Base-by-base conservation (phyloP, 306 rosid genomes). In the Gleditsia sinensis region DNA sequence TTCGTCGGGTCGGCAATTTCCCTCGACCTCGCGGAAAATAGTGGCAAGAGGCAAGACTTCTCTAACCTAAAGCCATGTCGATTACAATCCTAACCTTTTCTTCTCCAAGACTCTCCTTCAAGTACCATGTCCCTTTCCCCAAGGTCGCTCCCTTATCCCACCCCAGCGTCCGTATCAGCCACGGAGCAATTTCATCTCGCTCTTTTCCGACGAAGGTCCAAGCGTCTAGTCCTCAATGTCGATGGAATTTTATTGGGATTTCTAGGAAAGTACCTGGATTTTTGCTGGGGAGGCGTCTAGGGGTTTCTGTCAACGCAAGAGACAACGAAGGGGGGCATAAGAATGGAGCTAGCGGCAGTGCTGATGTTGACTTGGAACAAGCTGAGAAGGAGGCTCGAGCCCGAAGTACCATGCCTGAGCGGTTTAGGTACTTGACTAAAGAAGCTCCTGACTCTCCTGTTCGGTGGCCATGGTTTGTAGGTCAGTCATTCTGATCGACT, bases 391-490 rank as follows among this genome's bases (percentile, higher is more conserved):
- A 84, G 71, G 82, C 67, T 56, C 82, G 88, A 45, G 85, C 80
- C 20, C 84, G 58, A 61, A 82, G 96, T 62, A 88, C 97, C 45
- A 83, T 90, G 95, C 97, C 99, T 2, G 89, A 81, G 77, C 82
- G 95, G 83, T 94, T 94, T 83, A 78, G 90, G 65, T 81, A 88
- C 53, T 80, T 87, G 37, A 9, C 89, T 32, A 86, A 78, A 79
- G 96, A 94, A 88, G 93, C 86, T 83, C 83, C 96, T 3, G 87
- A 83, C 70, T 81, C 87, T 59, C 93, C 95, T 43, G 60, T 87
- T 27, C 81, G 89, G 70, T 94, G 99, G 99, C 97, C 96, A 13
- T 92, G 82, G 86, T 42, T 94, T 78, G 82, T 92, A 1, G 97
- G 99, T 90, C 14, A 27, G 56, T 83, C 21, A 6, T 33, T 45